Percentiles rank a stretch among this genome's conserved stretches.
Conservation (phyloP, 257 asterid species). For the Solanum rostratum region DNA sequence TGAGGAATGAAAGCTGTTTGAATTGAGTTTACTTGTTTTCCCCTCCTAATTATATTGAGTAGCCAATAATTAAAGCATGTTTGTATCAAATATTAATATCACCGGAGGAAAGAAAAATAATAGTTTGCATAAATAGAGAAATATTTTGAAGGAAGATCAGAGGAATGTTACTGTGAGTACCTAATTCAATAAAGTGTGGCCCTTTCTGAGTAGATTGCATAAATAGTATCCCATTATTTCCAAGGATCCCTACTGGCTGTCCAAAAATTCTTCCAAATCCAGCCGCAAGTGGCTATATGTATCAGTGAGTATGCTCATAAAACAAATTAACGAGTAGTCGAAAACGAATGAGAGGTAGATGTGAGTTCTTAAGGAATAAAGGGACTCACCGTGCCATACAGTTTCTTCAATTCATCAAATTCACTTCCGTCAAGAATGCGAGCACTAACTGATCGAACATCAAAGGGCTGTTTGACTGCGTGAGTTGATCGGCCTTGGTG, state of each 20-base stretch:
- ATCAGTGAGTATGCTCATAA: not conserved
- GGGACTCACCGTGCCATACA: slow-evolving; percentile 94
- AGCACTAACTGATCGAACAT: slow-evolving; percentile 71
- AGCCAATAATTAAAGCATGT: not conserved
- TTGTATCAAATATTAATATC: not conserved
- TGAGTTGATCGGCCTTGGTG: too few relatives aligned
- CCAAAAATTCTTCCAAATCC: slow-evolving; percentile 90
- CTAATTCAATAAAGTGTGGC: slow-evolving; percentile 85
- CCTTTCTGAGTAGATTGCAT: slow-evolving; percentile 96
- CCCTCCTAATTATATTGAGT: not conserved
- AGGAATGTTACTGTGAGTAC: slow-evolving; percentile 85
- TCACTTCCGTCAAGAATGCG: slow-evolving; percentile 91
- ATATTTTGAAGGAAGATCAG: slow-evolving; percentile 92
- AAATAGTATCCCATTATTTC: slow-evolving; percentile 85
- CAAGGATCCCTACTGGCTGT: slow-evolving; percentile 91
- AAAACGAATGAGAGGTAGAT: not conserved
- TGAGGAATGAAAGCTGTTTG: not conserved
- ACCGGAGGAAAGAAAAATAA: not conserved
- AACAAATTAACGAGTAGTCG: not conserved
- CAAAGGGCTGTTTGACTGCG: slow-evolving; percentile 86
- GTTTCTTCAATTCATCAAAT: slow-evolving; percentile 97
- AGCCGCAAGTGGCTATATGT: slow-evolving; percentile 78
- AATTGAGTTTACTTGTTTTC: not conserved
- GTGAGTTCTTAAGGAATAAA: not conserved
- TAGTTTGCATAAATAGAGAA: slow-evolving; percentile 82